These are phyloP conservation scores for Pythium biforme DNA, from an alignment of 352 stramenopile species.

Conservation along the genomic window DNA sequence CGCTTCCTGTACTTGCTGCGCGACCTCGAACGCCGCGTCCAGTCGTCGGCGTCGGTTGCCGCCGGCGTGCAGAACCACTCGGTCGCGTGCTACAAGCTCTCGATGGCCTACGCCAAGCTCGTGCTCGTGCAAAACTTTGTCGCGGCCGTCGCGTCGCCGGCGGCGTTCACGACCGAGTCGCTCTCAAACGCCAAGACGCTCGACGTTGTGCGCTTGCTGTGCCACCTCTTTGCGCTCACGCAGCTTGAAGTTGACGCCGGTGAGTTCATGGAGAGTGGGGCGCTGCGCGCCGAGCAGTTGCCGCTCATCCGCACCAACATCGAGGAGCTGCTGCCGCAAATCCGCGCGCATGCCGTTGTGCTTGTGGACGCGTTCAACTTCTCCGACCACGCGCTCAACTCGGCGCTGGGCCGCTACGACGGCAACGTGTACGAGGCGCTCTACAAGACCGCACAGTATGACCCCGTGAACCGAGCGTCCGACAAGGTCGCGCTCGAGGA, in stretches of 20 bases:
- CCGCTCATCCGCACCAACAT: conserved; percentile 47
- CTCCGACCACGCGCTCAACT: conserved; percentile 70
- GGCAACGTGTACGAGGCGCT: conserved; percentile 74
- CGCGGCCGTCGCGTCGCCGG: conserved; percentile 28
- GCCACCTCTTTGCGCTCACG: conserved; percentile 71
- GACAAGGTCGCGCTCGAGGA: conserved; percentile 67
- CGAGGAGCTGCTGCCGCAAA: conserved; percentile 45
- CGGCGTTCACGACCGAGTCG: conserved; percentile 32
- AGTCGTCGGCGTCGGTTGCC: conserved; percentile 29
- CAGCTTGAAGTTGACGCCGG: conserved; percentile 59
- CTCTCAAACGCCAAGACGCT: conserved; percentile 28
- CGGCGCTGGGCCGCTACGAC: conserved; percentile 69
- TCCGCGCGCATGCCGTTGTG: conserved; percentile 64
- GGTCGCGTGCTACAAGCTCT: conserved; percentile 57
- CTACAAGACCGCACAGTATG: conserved; percentile 51
- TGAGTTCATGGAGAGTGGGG: conserved; percentile 64
- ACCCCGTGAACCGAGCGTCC: conserved; percentile 59
- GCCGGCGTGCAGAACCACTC: conserved; percentile 60
- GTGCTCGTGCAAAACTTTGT: conserved; percentile 54
- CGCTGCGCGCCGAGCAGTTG: conserved; percentile 46
- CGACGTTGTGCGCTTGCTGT: conserved; percentile 53
- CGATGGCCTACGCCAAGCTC: conserved; percentile 56
- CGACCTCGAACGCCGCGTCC: conserved; percentile 37
- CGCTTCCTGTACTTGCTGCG: conserved; percentile 51
- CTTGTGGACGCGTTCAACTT: conserved; percentile 83